Evolutionary conservation across 148 eudicot species (phyloP), one percentile per base, ranked within the genome.

Genomic region (Persicaria maculosa): DNA sequence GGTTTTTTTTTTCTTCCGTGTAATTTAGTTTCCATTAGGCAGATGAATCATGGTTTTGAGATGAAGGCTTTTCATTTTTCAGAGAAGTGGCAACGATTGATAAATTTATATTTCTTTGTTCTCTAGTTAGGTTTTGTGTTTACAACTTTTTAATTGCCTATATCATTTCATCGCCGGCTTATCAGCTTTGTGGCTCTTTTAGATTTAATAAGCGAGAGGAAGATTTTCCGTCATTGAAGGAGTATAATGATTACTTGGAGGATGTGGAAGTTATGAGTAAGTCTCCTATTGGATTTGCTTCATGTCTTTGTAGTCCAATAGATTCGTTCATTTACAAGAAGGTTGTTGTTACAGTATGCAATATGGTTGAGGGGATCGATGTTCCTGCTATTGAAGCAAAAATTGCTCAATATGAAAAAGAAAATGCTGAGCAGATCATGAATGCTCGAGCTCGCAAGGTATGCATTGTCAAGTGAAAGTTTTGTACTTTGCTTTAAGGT

Each of bases 261-360:
- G 96, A 91, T 77, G 97, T 94, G 74, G 97, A 94, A 77, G 91
- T 87, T 78, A 94, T 94, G 98, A 87, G 98, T 91, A 81, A 85
- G 98, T 82, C 74, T 59, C 72, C 43, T 64, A 47, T 14, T 47
- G 25, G 54, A 10, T 70, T 17, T 10, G n/a, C 52, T 43, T 68
- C 9, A 40, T 0, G 10, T 17, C 47, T 70, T 22, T 70, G 53
- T 45, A 45, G 52, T 64, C 45, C 62, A 45, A 64, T 36, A 64
- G 46, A 1, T 6, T 50, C 57, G 68, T 47, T 57, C 50, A 68
- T 74, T 57, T 48, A 68, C 68, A 46, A 61, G 64, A 69, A 31
- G 9, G 48, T 65, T 64, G 79, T 76, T 79, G 67, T 74, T 85
- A 74, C 88, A 94, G 97, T 85, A 59, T 80, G 80, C 69, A 88